These are phyloP conservation scores for Saprolegnia diclina DNA, from an alignment of 352 stramenopile species.

Conservation along the genomic window DNA sequence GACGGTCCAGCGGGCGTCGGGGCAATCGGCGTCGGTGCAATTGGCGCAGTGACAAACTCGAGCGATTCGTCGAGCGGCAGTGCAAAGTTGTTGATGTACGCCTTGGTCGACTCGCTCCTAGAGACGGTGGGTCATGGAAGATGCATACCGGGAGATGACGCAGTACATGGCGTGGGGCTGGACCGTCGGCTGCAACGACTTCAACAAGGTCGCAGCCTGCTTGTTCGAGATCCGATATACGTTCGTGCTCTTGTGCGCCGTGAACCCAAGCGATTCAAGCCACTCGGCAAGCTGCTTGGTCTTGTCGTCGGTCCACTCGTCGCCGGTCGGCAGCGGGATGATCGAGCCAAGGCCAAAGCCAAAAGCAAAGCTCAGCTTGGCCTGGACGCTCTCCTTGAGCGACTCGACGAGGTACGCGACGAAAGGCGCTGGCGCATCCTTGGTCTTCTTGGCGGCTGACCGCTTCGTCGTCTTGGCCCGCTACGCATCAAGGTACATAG, in stretches of 20 bases:
- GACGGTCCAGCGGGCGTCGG: neutral
- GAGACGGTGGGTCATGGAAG: neutral
- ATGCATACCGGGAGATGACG: too few relatives aligned
- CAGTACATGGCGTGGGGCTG: neutral
- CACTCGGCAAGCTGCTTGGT: constrained; percentile 36
- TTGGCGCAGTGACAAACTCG: neutral
- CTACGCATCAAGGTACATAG: neutral
- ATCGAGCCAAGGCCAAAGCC: constrained; percentile 54
- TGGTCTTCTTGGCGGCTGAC: neutral
- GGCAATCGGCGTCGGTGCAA: neutral
- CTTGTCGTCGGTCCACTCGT: constrained; percentile 36
- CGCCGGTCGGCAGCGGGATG: constrained; percentile 38
- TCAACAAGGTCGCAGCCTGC: constrained; percentile 53
- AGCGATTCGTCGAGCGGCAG: neutral
- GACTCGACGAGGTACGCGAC: constrained; percentile 53
- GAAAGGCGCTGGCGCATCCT: constrained; percentile 39
- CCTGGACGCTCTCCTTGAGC: constrained; percentile 43
- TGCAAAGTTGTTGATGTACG: neutral
- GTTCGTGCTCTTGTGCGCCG: constrained; percentile 34
- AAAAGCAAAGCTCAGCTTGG: constrained; percentile 42
- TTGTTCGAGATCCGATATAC: constrained; percentile 50
- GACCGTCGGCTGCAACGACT: neutral
- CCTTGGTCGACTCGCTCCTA: neutral
- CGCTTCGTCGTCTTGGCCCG: neutral
- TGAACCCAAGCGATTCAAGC: constrained; percentile 52